Base-by-base conservation (phyloP, 2,329 filamentous ascomycete species). In the Myriosclerotinia duriaeana region DNA sequence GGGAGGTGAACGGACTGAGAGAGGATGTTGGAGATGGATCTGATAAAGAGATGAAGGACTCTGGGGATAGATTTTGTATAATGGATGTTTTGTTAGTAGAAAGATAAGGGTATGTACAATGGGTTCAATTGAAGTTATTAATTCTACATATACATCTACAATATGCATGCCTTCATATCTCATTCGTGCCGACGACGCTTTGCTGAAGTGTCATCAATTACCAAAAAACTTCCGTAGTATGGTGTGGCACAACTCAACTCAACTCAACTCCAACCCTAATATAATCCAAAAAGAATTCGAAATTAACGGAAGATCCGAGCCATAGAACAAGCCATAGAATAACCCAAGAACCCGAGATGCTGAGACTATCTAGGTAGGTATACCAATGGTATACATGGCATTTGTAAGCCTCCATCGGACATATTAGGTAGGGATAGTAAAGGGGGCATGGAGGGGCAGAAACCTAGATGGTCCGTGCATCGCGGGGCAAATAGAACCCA, bases 401-500 rank as follows among this genome's bases (percentile, higher is more conserved):
- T 44, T 2, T 17, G 17, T 20, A 54, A 54, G 7, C 36, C 2
- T n/a, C 30, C 30, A 6, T 34, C 30, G 30, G 30, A 34, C 30
- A 44, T 26, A 26, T 26, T 26, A 2, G 26, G 26, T 26, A n/a
- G n/a, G n/a, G 56, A 44, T 26, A 9, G 15, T 36, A 17, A 48
- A 42, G 56, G 30, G 22, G 46, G 20, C 20, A 50, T 60, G 14
- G 58, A 60, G 58, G 58, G 58, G 58, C 58, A 60, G 17, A 22
- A n/a, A n/a, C 26, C 8, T 3, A 12, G 30, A 14, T 54, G 62
- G 53, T 15, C 53, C 53, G 62, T 65, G 62, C 62, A n/a, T 65
- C 54, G 64, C 64, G 64, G 64, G 64, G 54, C 26, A 60, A 59
- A 53, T 14, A 44, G 50, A 63, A 34, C n/a, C 40, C 22, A 36